Base-by-base conservation (phyloP, 2,329 filamentous ascomycete genomes). In the Alternaria gaisen region DNA sequence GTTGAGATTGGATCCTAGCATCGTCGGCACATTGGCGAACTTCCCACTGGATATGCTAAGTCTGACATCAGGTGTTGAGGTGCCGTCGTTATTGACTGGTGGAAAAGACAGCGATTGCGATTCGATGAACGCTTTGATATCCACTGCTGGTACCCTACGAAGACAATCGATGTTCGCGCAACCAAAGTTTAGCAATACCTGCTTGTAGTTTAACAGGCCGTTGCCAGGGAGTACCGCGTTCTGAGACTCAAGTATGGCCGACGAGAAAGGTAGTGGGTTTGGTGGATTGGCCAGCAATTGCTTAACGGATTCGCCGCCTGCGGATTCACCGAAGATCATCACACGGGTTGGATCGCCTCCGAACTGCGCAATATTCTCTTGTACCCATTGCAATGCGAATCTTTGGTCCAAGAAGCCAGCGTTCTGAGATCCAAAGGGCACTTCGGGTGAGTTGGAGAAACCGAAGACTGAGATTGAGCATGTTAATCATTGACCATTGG, bases 381-480 rank as follows among this genome's bases (percentile, higher is more conserved):
- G 77, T 4, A 83, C 84, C 85, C 85, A 87, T 64, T 86, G 82
- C 3, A 87, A 72, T 2, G 83, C 85, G 4, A 81, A 64, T 20
- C 84, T 75, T 61, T 86, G 84, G 57, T 87, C 85, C 77, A 83
- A 84, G 65, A 86, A 83, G 1, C 84, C 85, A 36, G 82, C 77
- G 56, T 87, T 87, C 11, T 68, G 65, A 2, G 57, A 62, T 18
- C 70, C 58, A n/a, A 50, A 63, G 11, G 61, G 58, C 20, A 66
- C 64, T 26, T 55, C 62, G 6, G 63, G 66, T 38, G 61, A 54
- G 46, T 26, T 62, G 10, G 62, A 71, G 56, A 66, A 69, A 26
- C 71, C 71, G 41, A 66, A 73, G 12, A 66, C 66, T 66, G 18
- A 11, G 3, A 5, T 43, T 8, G 1, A 46, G 4, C n/a, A n/a